Evolutionary conservation across 352 stramenopile species (phyloP), one percentile per base, ranked within the genome.

Genomic region (Globisporangium heterothallicum): DNA sequence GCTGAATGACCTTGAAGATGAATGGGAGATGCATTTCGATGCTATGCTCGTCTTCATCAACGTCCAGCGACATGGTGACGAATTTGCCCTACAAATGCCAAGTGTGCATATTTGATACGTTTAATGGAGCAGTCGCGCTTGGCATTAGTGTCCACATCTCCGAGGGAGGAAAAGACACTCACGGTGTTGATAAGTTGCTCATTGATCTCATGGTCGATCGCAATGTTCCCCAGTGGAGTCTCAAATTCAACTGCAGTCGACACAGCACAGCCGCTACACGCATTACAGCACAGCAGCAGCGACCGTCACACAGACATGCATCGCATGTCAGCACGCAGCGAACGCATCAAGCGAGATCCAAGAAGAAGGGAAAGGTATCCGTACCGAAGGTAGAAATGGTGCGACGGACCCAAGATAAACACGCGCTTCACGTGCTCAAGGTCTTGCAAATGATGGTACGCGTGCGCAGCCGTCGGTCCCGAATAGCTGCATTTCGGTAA

Each of bases 21-120:
- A 93, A 99, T 14, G 95, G 95, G 58, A 98, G 86, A 53, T 98
- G 94, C 94, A 99, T 98, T 69, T 99, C 95, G 46, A 97, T 97
- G 45, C 87, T 97, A 67, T 98, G 94, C 66, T 99, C 95, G 35
- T 96, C 75, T 58, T 99, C 94, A 59, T 99, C 95, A 5, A 96
- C 83, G 42, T 78, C 73, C 50, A 88, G 72, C 26, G 78, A 80
- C 78, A 93, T 90, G 53, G 66, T 84, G 19, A 63, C 61, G 56
- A 92, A 92, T 44, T 88, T 87, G 24, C 78, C 79, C 75, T 86
- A 48, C 19, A 42, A 47, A 22, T 22, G 44, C 45, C 19, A 54
- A 2, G 22, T n/a, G 12, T 53, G 41, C 30, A 50, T 19, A 10
- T 16, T 10, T 42, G 27, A 34, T 27, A 4, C 5, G 4, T 2